Conservation (phyloP, 2,329 filamentous ascomycete species). For the Cytospora schulzeri region DNA sequence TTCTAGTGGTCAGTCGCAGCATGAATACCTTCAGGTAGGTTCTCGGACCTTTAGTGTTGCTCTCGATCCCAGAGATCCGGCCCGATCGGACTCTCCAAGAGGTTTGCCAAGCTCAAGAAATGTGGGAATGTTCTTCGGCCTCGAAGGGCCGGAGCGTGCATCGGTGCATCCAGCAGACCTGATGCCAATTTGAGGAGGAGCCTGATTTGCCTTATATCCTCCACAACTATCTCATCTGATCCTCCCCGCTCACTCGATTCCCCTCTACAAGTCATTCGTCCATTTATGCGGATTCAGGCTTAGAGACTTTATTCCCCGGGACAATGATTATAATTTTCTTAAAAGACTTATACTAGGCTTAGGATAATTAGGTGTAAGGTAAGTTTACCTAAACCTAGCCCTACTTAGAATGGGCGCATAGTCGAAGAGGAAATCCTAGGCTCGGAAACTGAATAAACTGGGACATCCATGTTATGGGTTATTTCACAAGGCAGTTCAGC, state of each 20-base stretch:
- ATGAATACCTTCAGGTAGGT: too few species aligned
- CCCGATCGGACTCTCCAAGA: conserved; percentile 7
- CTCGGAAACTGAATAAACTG: too few species aligned
- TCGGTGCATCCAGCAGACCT: background rate
- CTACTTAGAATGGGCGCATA: too few species aligned
- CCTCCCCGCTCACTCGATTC: conserved; percentile 4
- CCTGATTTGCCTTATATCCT: conserved; percentile 2
- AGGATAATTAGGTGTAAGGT: too few species aligned
- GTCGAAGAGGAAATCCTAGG: too few species aligned
- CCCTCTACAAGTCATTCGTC: conserved; percentile 7
- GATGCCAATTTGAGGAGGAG: conserved; percentile 6
- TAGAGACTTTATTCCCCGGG: background rate
- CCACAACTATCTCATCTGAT: conserved; percentile 1
- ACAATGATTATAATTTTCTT: too few species aligned
- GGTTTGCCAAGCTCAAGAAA: conserved; percentile 3
- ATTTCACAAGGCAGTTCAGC: too few species aligned
- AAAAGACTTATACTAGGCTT: too few species aligned
- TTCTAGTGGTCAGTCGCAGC: too few species aligned
- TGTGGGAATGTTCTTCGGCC: conserved; percentile 5
- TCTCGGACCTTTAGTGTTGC: too few species aligned
- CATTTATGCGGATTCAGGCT: conserved; percentile 2
- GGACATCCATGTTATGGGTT: too few species aligned
- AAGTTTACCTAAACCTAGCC: too few species aligned
- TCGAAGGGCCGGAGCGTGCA: conserved; percentile 4
- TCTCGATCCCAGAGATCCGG: conserved; percentile 4